Conservation (phyloP, 2,329 filamentous ascomycete genomes). For the Sphaerulina musiva region DNA sequence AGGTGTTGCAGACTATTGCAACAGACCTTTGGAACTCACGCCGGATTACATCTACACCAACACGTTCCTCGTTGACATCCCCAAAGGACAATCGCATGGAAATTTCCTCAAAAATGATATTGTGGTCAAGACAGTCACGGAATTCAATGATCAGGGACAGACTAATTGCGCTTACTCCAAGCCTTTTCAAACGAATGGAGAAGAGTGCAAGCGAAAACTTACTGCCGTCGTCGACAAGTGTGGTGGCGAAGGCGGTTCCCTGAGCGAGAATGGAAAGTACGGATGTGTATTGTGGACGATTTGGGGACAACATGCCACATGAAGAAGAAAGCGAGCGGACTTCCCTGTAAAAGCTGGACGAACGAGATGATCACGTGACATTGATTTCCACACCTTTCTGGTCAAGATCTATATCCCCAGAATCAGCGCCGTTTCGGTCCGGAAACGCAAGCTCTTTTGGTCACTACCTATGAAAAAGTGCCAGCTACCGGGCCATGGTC, state of each 20-base stretch:
- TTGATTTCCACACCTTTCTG: too few relatives aligned
- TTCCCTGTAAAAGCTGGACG: too few relatives aligned
- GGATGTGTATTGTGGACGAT: constrained; percentile 18
- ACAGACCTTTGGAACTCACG: constrained; percentile 1
- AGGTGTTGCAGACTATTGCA: constrained; percentile 14
- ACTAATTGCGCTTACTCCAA: constrained; percentile 3
- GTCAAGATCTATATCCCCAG: too few relatives aligned
- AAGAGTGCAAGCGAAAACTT: constrained; percentile 14
- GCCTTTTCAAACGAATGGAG: constrained; percentile 8
- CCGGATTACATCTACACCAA: constrained; percentile 5
- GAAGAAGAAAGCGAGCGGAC: background rate
- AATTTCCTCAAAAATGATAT: constrained; percentile 8
- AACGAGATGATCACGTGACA: too few relatives aligned
- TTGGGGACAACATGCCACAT: constrained; percentile 10
- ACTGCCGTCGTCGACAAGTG: constrained; percentile 10
- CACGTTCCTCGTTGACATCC: constrained; percentile 6
- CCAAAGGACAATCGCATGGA: constrained; percentile 6
- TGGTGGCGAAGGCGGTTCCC: constrained; percentile 11
- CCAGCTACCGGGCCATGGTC: too few relatives aligned
- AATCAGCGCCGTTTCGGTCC: too few relatives aligned
- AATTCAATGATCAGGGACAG: constrained; percentile 14
- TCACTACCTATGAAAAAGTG: too few relatives aligned
- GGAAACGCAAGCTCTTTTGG: too few relatives aligned
- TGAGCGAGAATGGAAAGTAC: constrained; percentile 12
- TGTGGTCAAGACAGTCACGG: constrained; percentile 11